These are phyloP conservation scores for Mycena rebaudengoi DNA, from an alignment of 768 basidiomycete genomes.

Conservation along the genomic window DNA sequence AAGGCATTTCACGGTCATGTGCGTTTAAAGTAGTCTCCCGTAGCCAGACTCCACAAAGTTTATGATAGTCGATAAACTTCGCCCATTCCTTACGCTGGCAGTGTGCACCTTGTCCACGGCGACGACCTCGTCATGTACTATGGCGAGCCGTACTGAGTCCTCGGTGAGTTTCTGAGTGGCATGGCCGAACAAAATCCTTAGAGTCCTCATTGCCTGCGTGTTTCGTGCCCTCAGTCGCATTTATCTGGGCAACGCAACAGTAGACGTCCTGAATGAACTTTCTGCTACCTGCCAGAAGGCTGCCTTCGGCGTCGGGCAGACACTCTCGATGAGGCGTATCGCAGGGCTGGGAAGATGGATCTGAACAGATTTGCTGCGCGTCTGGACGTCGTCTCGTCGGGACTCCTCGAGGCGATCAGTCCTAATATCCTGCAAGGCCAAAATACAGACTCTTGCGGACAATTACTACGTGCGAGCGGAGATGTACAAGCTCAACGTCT, in stretches of 20 bases:
- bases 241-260: not conserved
- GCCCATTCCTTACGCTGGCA: constrained; percentile 6
- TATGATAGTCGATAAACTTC: too few species aligned
- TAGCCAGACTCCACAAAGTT: too few species aligned
- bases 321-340: constrained; percentile 53
- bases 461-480: constrained; percentile 33
- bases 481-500: constrained; percentile 57
- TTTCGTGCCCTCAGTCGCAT: not conserved
- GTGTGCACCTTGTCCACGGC: not conserved
- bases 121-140: constrained; percentile 4
- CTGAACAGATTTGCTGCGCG: constrained; percentile 41
- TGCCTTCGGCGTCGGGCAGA: constrained; percentile 48
- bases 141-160: not conserved
- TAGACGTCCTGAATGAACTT: constrained; percentile 33
- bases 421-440: constrained; percentile 31
- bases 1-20: too few species aligned
- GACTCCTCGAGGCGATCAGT: constrained; percentile 36
- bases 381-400: constrained; percentile 41
- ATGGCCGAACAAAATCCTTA: not conserved
- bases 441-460: not conserved
- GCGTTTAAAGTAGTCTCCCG: too few species aligned
- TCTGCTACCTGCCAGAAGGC: constrained; percentile 47
- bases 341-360: constrained; percentile 57
- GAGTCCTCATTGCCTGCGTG: not conserved
- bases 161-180: not conserved